A percentile compares a stretch with the other conserved stretches of the same genome.
Evolutionary conservation across 805 yeast genomes (phyloP).

Genomic region (Maudiozyma barnettii): DNA sequence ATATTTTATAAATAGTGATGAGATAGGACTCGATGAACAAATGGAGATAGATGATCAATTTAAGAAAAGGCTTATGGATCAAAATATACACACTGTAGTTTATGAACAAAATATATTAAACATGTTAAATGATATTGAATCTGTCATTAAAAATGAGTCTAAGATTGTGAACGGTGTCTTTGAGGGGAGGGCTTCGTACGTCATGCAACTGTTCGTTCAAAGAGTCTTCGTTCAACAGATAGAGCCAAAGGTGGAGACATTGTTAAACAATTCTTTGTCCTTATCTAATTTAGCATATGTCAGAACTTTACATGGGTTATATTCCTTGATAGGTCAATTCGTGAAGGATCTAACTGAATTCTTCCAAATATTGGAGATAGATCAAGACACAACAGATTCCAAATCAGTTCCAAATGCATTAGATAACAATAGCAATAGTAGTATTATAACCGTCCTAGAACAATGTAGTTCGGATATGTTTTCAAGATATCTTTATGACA

Average conservation of each 20-base stretch:
- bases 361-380: slow-evolving; percentile 38
- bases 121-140: slow-evolving; percentile 46
- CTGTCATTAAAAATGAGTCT: slow-evolving; percentile 62
- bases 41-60: slow-evolving; percentile 32
- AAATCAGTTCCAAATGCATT: neutral
- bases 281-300: slow-evolving; percentile 63
- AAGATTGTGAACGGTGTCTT: slow-evolving; percentile 67
- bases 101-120: slow-evolving; percentile 45
- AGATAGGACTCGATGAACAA: slow-evolving; percentile 23
- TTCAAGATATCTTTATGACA: slow-evolving; percentile 54
- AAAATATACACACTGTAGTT: slow-evolving; percentile 38
- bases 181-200: slow-evolving; percentile 51
- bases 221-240: slow-evolving; percentile 69
- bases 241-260: slow-evolving; percentile 43
- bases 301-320: slow-evolving; percentile 62
- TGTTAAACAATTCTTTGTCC: slow-evolving; percentile 54
- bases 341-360: slow-evolving; percentile 58
- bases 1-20: slow-evolving; percentile 40
- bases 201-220: slow-evolving; percentile 60
- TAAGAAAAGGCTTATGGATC: slow-evolving; percentile 57
- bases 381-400: slow-evolving; percentile 24
- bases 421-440: neutral
- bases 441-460: slow-evolving; percentile 42
- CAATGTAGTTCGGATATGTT: slow-evolving; percentile 68
- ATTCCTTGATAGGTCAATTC: slow-evolving; percentile 46